Evolutionary conservation across 768 basidiomycete genomes (phyloP), one percentile per base, ranked within the genome.

Genomic region (Pulveroboletus ravenelii): DNA sequence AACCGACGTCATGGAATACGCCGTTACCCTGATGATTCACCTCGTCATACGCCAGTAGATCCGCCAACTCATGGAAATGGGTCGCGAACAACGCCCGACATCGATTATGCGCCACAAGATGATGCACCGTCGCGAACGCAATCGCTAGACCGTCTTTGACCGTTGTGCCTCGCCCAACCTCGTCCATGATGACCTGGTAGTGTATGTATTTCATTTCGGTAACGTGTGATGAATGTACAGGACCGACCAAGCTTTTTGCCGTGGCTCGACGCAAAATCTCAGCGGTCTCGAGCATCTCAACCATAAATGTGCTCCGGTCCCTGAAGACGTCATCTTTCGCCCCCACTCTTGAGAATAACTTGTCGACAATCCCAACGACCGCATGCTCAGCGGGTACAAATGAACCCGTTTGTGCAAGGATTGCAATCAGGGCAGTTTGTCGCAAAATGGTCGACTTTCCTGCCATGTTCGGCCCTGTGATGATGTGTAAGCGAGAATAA

Each of bases 401-500:
- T 13, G 89, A 91, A 6, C 95, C 95, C 10, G 84, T 80, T 65
- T 99, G 95, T 1, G 93, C 95, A 10, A 99, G 76, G 49, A 97
- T 86, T 7, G 85, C 74, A 52, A 96, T 87, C 30, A 98, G 75
- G 14, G 95, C 95, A 0, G 84, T 89, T 64, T 96, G 94, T 27
- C 95, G 87, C 32, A 99, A 78, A 23, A 91, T 76, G 0, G 95
- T 97, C 3, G 92, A 94, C 69, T 99, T 99, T 47, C 89, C 89
- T 6, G 87, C 91, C 90, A 93, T 94, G 61, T 96, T 97, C 0
- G 95, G 94, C 0, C 94, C 94, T 6, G 94, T 97, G 54, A 98
- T 88, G 18, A 86, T 64, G 56, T 95, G 93, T 10, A 96, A 61
- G 27, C 79, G 81, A 14, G 85, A 82, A 12, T 70, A 60, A 1